phyloP scores from a whole-genome alignment of 2,329 filamentous ascomycete genomes.

The Trichoderma afroharzianum region DNA sequence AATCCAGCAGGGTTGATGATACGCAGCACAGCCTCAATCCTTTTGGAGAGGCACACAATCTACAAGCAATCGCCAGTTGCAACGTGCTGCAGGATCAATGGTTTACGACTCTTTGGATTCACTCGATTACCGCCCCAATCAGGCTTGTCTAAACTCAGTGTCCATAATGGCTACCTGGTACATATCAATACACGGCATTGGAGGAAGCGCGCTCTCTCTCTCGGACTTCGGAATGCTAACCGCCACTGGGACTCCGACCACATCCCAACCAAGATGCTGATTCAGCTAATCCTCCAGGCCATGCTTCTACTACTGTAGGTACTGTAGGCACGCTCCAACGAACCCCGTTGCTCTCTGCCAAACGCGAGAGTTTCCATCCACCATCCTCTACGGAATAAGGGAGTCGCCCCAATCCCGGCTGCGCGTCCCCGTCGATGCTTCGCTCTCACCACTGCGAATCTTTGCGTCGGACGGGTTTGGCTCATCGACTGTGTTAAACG shows the following conservation, averaged over 20 bases:
- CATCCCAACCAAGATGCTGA: neutral
- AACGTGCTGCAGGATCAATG: neutral
- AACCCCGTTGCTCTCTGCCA: neutral
- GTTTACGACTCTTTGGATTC: neutral
- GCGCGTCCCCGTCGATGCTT: neutral
- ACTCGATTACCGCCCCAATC: neutral
- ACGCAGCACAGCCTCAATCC: conserved; percentile 1
- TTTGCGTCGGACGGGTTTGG: conserved; percentile 8
- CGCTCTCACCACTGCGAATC: neutral
- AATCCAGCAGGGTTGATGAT: neutral
- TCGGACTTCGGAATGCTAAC: neutral
- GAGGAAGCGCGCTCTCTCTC: neutral
- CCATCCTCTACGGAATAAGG: neutral
- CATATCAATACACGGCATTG: neutral
- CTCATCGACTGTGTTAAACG: neutral
- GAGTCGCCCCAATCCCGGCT: conserved; percentile 11
- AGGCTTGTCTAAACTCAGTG: neutral
- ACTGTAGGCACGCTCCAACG: neutral
- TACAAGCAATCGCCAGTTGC: neutral
- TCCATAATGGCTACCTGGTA: neutral
- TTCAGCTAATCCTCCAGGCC: neutral
- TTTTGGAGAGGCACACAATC: neutral
- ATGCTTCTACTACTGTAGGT: too few relatives aligned
- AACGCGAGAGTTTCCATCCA: neutral
- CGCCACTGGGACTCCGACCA: neutral